Percentiles rank a stretch among this genome's conserved stretches.
phyloP scores from a whole-genome alignment of 345 rosid species.

The Firmiana major region DNA sequence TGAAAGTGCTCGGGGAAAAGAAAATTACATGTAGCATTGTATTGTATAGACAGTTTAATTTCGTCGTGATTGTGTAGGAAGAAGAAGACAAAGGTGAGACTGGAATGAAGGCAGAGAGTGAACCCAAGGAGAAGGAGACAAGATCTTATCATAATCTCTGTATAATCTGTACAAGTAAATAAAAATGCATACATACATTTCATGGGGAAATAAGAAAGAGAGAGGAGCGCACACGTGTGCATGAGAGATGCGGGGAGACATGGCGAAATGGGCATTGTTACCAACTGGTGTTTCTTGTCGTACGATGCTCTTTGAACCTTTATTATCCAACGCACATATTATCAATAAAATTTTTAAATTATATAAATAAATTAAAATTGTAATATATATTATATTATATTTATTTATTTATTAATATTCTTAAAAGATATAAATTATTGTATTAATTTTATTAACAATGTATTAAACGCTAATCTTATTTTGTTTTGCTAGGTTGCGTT shows the following conservation, averaged over 20 bases:
- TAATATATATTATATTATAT: no score
- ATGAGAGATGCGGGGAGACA: neutral
- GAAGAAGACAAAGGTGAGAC: slow-evolving; percentile 4
- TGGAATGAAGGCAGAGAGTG: neutral
- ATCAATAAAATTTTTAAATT: no score
- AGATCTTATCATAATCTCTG: slow-evolving; percentile 8
- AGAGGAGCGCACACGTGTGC: neutral
- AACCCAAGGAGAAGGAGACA: neutral
- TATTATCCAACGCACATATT: no score
- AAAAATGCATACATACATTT: neutral
- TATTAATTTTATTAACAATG: no score
- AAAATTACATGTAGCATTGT: neutral
- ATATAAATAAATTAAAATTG: no score
- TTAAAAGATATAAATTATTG: no score
- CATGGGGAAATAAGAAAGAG: neutral
- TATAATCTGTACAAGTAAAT: neutral
- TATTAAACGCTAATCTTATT: no score
- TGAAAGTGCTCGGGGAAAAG: neutral
- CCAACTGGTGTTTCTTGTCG: neutral
- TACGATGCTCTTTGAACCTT: no score
- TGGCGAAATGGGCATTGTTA: neutral
- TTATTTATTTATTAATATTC: no score
- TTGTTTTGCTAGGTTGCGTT: no score
- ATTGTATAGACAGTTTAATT: neutral
- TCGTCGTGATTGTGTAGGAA: slow-evolving; percentile 2